These are phyloP conservation scores for Auricularia auricula-judae DNA, from an alignment of 768 basidiomycete species.

Conservation along the genomic window DNA sequence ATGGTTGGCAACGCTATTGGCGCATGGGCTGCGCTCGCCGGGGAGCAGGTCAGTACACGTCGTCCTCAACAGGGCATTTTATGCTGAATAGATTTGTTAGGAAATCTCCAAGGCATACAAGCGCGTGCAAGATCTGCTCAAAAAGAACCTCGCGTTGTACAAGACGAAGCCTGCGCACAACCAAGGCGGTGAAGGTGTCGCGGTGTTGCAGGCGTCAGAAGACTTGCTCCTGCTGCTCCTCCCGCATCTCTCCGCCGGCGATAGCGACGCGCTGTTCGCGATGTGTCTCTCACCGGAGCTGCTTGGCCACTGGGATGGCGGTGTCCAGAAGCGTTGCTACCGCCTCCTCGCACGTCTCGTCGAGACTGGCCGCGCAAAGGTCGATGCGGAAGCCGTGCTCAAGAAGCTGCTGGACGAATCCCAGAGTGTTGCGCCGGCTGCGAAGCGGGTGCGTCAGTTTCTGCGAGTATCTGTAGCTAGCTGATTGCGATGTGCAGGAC, in stretches of 20 bases:
- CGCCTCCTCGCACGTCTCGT: conserved; percentile 69
- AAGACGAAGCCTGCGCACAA: conserved; percentile 22
- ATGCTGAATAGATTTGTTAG: conserved; percentile 18
- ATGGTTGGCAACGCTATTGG: conserved; percentile 82
- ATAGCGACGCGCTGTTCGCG: conserved; percentile 54
- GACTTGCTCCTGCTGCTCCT: conserved; percentile 82
- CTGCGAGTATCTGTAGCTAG: background rate
- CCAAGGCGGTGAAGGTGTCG: conserved; percentile 28
- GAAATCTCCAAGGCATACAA: conserved; percentile 72
- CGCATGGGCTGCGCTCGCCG: conserved; percentile 76
- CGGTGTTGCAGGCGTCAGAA: conserved; percentile 49
- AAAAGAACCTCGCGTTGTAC: conserved; percentile 43
- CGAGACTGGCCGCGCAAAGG: conserved; percentile 46
- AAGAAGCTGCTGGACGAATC: conserved; percentile 53
- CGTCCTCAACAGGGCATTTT: background rate
- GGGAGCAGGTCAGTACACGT: conserved; percentile 39
- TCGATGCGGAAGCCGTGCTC: conserved; percentile 47
- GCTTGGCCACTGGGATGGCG: conserved; percentile 68
- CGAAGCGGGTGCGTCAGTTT: conserved; percentile 57
- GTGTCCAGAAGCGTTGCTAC: conserved; percentile 92
- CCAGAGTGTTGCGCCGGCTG: conserved; percentile 61
- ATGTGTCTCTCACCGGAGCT: conserved; percentile 59
- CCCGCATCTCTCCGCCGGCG: conserved; percentile 53
- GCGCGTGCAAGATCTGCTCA: conserved; percentile 66
- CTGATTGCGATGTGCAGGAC: conserved; percentile 38